Base-by-base conservation (phyloP, 2,329 filamentous ascomycete species). In the Xylariaceae sp. region DNA sequence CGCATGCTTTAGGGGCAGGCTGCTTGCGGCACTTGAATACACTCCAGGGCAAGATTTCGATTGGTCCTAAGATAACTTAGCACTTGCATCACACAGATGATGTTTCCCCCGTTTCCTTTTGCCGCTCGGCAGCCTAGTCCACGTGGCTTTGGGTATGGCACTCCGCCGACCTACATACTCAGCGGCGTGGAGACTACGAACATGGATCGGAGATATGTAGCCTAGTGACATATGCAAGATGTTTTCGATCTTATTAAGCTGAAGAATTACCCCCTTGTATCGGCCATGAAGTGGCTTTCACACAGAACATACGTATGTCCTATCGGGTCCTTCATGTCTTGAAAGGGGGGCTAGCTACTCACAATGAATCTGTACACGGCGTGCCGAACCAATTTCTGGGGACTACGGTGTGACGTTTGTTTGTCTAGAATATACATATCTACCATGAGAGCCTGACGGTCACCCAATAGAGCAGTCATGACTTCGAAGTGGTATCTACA, bases 11-110 rank as follows among this genome's bases (percentile, higher is more conserved):
- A 46, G 14, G 41, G 7, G 40, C 41, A 52, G 52, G 54, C 44
- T 57, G 16, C 47, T 41, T 40, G 47, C 52, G 50, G 52, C 43
- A 23, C 19, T 48, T 45, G 37, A 46, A 47, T 40, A 32, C 43
- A 37, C 12, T 26, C 5, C 20, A 16, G 20, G 47, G 18, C 29
- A 26, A 7, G 19, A 23, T 26, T 41, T 40, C 21, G 19, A 45
- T 54, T 44, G 40, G 20, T 23, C 37, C 46, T 49, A 18, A 9
- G 47, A 6, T 16, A 23, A 48, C 20, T 43, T 40, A 42, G 20
- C 32, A 29, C 32, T 37, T 14, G 32, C 32, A 16, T 16, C 14
- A 37, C 14, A 10, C 32, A 14, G 14, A 14, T 37, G 3, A 37
- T 37, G 12, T 37, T 37, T 3, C 12, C 12, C 32, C 12, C 6